Percentiles rank a stretch among this genome's conserved stretches.
phyloP scores from a whole-genome alignment of 1,284 basidiomycete species.

The Trametes polyzona region DNA sequence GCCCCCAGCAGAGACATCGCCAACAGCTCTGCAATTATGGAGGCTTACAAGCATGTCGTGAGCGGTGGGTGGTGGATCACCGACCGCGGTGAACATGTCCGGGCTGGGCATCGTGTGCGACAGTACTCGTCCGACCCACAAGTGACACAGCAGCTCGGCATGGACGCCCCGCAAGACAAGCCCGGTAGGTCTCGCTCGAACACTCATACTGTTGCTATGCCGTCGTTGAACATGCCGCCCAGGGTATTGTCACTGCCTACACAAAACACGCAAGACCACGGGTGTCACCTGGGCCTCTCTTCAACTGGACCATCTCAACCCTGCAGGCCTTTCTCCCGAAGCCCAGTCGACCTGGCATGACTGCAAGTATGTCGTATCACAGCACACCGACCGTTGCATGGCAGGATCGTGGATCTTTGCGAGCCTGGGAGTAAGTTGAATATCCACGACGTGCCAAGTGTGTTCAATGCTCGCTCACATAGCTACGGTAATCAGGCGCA shows the following conservation, averaged over 20 bases:
- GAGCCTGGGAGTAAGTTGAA: background rate
- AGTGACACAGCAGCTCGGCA: background rate
- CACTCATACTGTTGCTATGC: background rate
- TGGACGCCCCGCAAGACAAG: background rate
- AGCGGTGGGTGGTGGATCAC: conserved; percentile 27
- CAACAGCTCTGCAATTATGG: conserved; percentile 36
- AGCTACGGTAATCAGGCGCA: background rate
- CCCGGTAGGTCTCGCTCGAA: background rate
- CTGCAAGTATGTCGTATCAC: background rate
- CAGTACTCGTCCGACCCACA: background rate
- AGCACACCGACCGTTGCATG: background rate
- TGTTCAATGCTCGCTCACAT: background rate
- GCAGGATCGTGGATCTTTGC: background rate
- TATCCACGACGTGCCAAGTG: too few relatives aligned
- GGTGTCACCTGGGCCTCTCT: background rate
- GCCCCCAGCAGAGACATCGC: conserved; percentile 49
- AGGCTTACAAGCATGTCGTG: conserved; percentile 33
- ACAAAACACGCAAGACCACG: background rate
- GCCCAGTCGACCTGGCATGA: background rate
- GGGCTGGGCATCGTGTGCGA: conserved; percentile 9
- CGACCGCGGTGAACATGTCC: conserved; percentile 4
- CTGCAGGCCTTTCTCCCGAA: background rate
- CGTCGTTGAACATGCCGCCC: background rate
- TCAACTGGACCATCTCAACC: background rate
- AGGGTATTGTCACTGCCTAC: background rate